Evolutionary conservation across 352 stramenopile genomes (phyloP), one percentile per base, ranked within the genome.

Genomic region (Aphanomyces invadans): DNA sequence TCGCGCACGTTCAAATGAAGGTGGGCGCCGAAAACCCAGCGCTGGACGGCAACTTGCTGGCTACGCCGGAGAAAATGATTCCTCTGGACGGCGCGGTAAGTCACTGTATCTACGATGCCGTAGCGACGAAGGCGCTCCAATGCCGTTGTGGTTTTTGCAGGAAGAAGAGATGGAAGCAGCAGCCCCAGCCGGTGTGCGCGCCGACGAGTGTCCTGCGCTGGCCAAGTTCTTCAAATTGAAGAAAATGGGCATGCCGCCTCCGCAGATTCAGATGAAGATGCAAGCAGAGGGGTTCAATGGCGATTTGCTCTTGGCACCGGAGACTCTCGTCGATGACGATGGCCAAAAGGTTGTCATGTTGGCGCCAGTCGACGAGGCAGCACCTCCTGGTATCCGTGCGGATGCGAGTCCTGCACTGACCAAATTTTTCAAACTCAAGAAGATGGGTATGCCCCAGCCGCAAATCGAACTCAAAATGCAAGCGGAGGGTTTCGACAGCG

Each of bases 151-250:
- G n/a, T n/a, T n/a, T n/a, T n/a, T n/a, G n/a, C n/a, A n/a, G n/a
- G n/a, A n/a, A n/a, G n/a, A n/a, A n/a, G n/a, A n/a, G n/a, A n/a
- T n/a, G n/a, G 36, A 42, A 15, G 36, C 36, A 15, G 19, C 29
- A n/a, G 19, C 25, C 9, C 11, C 12, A 0, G 19, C 21, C 25
- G 49, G 25, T 7, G 19, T 38, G 5, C 49, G 49, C 11, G 49
- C 49, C 12, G 17, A 57, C 15, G 49, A 57, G 12, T 57, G 49
- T 2, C 49, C 49, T 39, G 49, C 25, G 12, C 49, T 57, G 12
- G 19, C 36, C 55, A 97, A 97, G 74, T 98, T 97, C 80, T 98
- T 97, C 77, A 98, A 97, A 73, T 93, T 98, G 85, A 74, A 93
- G 44, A 97, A 97, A 71, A 91, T 98, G 74, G 92, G 92, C 4